Conservation (phyloP, 2,329 filamentous ascomycete species). For the Diaporthe citriasiana region DNA sequence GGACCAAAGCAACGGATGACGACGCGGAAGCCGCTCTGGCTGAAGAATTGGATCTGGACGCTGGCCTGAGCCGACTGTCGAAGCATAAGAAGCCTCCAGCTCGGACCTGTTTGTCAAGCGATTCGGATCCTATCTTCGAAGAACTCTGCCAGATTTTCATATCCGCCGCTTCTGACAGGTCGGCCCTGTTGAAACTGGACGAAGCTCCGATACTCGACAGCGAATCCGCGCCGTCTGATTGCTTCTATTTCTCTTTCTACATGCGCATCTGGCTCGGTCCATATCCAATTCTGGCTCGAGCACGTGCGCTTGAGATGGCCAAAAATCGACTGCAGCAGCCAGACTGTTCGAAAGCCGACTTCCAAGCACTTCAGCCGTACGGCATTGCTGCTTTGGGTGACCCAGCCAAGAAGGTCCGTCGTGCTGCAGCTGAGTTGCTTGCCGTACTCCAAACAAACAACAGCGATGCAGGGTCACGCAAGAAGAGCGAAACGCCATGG, state of each 20-base stretch:
- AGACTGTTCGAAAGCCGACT: constrained; percentile 69
- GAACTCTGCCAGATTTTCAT: constrained; percentile 73
- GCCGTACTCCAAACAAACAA: constrained; percentile 59
- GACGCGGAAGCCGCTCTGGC: constrained; percentile 46
- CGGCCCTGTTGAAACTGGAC: constrained; percentile 65
- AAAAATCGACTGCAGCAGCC: constrained; percentile 68
- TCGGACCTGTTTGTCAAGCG: constrained; percentile 66
- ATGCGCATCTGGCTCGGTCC: constrained; percentile 80
- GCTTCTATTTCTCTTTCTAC: constrained; percentile 82
- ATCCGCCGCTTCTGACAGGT: constrained; percentile 62
- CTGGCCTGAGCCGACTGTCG: constrained; percentile 56
- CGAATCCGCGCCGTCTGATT: constrained; percentile 68
- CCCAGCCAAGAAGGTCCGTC: constrained; percentile 80
- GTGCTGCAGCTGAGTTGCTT: constrained; percentile 79
- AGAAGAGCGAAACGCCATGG: constrained; percentile 67
- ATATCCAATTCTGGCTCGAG: constrained; percentile 77
- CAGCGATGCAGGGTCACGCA: constrained; percentile 50
- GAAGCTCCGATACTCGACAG: constrained; percentile 67
- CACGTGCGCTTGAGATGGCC: constrained; percentile 76
- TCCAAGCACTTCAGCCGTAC: constrained; percentile 89
- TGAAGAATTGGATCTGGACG: constrained; percentile 55
- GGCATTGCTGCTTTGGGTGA: constrained; percentile 81
- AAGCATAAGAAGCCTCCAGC: constrained; percentile 45
- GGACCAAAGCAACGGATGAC: constrained; percentile 63
- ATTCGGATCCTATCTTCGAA: constrained; percentile 67